phyloP scores from a whole-genome alignment of 352 stramenopile species.

The Globisporangium middletonii region DNA sequence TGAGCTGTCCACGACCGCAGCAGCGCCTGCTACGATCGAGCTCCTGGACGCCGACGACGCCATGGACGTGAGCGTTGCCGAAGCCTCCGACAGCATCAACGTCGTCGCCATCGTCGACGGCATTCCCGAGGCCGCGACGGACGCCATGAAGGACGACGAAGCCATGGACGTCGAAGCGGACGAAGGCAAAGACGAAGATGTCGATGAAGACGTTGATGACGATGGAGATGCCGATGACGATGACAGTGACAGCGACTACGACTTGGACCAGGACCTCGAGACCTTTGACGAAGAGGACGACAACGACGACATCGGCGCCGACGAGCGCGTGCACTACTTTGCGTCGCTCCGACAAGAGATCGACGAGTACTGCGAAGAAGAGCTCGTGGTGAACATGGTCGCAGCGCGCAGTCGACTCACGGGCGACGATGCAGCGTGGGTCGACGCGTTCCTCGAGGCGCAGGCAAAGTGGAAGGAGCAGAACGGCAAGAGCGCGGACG shows the following conservation, averaged over 20 bases:
- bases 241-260: conserved; percentile 10
- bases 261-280: conserved; percentile 7
- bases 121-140: not conserved
- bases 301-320: conserved; percentile 8
- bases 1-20: not conserved
- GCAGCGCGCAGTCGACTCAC: conserved; percentile 3
- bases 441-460: conserved; percentile 9
- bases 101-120: not conserved
- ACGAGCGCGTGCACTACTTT: conserved; percentile 4
- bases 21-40: not conserved
- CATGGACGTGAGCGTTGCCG: conserved; percentile 6
- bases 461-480: conserved; percentile 4
- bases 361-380: conserved; percentile 19
- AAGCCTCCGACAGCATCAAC: conserved; percentile 1
- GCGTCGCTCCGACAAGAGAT: conserved; percentile 15
- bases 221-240: conserved; percentile 2
- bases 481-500: conserved; percentile 9
- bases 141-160: not conserved
- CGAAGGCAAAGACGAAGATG: not conserved
- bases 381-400: conserved; percentile 8
- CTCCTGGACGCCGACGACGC: not conserved
- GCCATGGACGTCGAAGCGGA: not conserved
- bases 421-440: conserved; percentile 9
- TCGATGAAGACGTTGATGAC: not conserved
- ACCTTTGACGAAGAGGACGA: conserved; percentile 12